A percentile compares a stretch with the other conserved stretches of the same genome.
phyloP scores from a whole-genome alignment of 1,139 yeast species.

The Scheffersomyces lignicola region DNA sequence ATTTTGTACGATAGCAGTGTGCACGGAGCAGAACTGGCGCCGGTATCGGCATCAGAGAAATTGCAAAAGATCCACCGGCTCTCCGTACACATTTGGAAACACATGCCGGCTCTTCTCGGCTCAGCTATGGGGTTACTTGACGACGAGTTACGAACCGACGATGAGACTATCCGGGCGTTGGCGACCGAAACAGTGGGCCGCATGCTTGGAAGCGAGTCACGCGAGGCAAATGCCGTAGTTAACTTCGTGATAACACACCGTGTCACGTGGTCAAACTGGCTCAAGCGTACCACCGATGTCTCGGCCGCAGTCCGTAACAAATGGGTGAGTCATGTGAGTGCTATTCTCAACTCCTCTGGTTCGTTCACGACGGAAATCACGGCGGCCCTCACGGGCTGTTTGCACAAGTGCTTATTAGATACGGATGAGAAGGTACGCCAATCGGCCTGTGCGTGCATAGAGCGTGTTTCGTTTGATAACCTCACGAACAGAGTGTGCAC shows the following conservation, averaged over 20 bases:
- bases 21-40: slow-evolving; percentile 25
- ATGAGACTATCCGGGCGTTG: slow-evolving; percentile 57
- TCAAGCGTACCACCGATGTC: slow-evolving; percentile 68
- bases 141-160: slow-evolving; percentile 77
- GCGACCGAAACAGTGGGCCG: slow-evolving; percentile 77
- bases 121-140: slow-evolving; percentile 80
- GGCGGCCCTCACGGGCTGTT: slow-evolving; percentile 55
- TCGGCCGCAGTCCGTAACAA: slow-evolving; percentile 61
- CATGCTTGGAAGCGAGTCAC: slow-evolving; percentile 49
- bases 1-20: slow-evolving; percentile 54
- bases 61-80: slow-evolving; percentile 62
- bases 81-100: slow-evolving; percentile 70
- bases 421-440: slow-evolving; percentile 73
- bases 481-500: slow-evolving; percentile 48
- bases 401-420: slow-evolving; percentile 71
- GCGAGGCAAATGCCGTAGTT: slow-evolving; percentile 31
- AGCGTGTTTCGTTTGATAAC: slow-evolving; percentile 36
- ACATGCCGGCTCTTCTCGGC: slow-evolving; percentile 70
- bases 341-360: slow-evolving; percentile 28
- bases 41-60: slow-evolving; percentile 37
- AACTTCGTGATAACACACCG: slow-evolving; percentile 63
- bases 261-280: slow-evolving; percentile 70
- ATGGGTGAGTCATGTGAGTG: slow-evolving; percentile 64
- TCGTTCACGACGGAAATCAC: slow-evolving; percentile 51
- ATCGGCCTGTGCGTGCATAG: slow-evolving; percentile 53